Evolutionary conservation across 352 stramenopile species (phyloP), one percentile per base, ranked within the genome.

Genomic region (Blastocystis sp.): DNA sequence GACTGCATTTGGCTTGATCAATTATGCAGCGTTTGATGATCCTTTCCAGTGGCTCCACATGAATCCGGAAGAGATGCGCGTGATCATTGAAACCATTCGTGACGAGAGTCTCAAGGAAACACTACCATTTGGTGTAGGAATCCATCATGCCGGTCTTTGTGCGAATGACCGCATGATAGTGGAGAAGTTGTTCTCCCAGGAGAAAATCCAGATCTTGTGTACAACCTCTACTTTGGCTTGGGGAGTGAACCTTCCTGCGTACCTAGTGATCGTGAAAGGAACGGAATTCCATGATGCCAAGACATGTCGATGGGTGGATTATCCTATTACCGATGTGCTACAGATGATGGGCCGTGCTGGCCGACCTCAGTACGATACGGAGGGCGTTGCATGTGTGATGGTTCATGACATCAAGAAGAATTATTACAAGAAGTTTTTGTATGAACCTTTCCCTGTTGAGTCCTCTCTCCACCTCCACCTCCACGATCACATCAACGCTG

Each of bases 361-460:
- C 5, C 90, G 95, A 30, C 95, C 93, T 30, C 92, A 98, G 59
- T 97, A 98, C 90, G 97, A 99, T 91, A 94, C 94, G 24, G 94
- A 95, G 90, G 96, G 96, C 47, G 93, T 98, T 45, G 97, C 97
- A 18, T 97, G 97, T 90, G 96, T 99, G 20, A 94, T 99, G 65
- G 95, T 98, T 8, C 94, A 98, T 91, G 95, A 98, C 79, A 95
- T 94, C 55, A 98, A 99, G 93, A 99, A 99, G 93, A 98, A 97
- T 90, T 98, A 98, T 92, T 98, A 96, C 55, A 95, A 97, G 90
- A 97, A 98, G 79, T 98, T 99, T 76, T 92, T 99, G 26, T 98
- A 98, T 90, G 96, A 98, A 79, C 96, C 97, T 4, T 96, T 98
- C 63, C 95, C 96, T 45, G 94, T 99, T 8, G 96, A 99, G 91